Conservation (phyloP, 345 rosid genomes). For the Salix koriyanagi region DNA sequence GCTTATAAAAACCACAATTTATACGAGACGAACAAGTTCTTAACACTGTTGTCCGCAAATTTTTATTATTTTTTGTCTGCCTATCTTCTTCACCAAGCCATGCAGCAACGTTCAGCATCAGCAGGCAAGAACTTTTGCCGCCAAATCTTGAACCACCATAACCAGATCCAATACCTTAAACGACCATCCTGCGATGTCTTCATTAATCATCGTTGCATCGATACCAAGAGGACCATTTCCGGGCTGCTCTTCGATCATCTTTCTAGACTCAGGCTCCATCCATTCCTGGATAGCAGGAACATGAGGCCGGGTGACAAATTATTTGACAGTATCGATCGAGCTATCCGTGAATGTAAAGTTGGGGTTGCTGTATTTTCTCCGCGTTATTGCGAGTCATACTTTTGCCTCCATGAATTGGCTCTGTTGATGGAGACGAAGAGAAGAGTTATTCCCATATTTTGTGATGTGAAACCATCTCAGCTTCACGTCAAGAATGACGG, state of each 20-base stretch:
- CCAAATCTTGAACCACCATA: slow-evolving; percentile 13
- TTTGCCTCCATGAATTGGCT: slow-evolving; percentile 79
- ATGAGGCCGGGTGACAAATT: slow-evolving; percentile 77
- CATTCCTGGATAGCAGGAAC: slow-evolving; percentile 73
- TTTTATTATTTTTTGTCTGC: not conserved
- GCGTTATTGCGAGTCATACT: slow-evolving; percentile 61
- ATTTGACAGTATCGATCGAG: slow-evolving; percentile 48
- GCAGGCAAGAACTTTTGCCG: slow-evolving; percentile 22
- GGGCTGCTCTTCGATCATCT: slow-evolving; percentile 61
- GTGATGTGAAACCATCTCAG: slow-evolving; percentile 73
- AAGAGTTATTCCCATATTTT: slow-evolving; percentile 71
- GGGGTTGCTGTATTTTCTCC: slow-evolving; percentile 84
- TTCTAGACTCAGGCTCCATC: slow-evolving; percentile 30
- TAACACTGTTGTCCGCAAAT: not conserved
- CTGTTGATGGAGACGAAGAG: slow-evolving; percentile 61
- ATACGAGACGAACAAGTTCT: not conserved
- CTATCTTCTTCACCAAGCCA: slow-evolving; percentile 27
- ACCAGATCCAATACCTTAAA: not conserved
- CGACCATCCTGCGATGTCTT: slow-evolving; percentile 52
- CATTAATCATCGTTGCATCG: slow-evolving; percentile 79
- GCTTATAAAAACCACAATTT: not conserved
- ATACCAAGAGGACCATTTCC: slow-evolving; percentile 68
- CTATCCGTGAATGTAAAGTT: slow-evolving; percentile 46
- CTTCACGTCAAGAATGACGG: slow-evolving; percentile 47
- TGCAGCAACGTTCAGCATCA: slow-evolving; percentile 41